Evolutionary conservation across 2,329 filamentous ascomycete genomes (phyloP), one percentile per base, ranked within the genome.

Genomic region (Nakataea oryzae): DNA sequence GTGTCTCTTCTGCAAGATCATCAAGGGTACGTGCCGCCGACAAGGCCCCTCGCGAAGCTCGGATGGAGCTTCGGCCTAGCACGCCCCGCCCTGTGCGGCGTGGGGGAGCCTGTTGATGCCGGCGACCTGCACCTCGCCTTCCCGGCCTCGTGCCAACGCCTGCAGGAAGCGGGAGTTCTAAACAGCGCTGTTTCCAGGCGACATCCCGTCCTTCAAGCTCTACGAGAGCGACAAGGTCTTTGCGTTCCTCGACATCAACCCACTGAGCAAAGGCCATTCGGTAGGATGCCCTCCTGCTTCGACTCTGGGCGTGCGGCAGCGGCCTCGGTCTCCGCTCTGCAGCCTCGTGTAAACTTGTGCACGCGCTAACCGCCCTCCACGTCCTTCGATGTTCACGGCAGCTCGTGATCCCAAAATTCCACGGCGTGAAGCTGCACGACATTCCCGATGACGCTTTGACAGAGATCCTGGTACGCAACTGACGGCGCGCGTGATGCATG

Each of bases 1-100:
- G 66, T 99, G 95, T 74, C 91, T 97, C 72, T 99, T 99, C 80
- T 99, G 95, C 83, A 96, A 91, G 76, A 97, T 99, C 74, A 89
- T 99, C 80, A 96, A 96, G 84, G 93, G 93, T 81, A 71, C 64
- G n/a, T n/a, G 71, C 30, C n/a, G 50, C 54, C 26, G 56, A 67
- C 63, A 66, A 58, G 12, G 11, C 13, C 11, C 29, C 17, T 41
- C 21, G 30, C 30, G 1, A 9, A n/a, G 41, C 21, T 50, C 4
- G 17, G 24, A n/a, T 13, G 24, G 41, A 50, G 41, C 41, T 21
- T 8, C 41, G n/a, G 41, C 41, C 41, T n/a, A 47, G 41, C 41
- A 47, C 41, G 41, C 41, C 41, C 41, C 41, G 41, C 21, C 41
- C 41, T 47, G 41, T n/a, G 41, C 41, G 5, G 30, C 30, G 30